Conservation (phyloP, 805 yeast genomes). For the Myxozyma neglecta region DNA sequence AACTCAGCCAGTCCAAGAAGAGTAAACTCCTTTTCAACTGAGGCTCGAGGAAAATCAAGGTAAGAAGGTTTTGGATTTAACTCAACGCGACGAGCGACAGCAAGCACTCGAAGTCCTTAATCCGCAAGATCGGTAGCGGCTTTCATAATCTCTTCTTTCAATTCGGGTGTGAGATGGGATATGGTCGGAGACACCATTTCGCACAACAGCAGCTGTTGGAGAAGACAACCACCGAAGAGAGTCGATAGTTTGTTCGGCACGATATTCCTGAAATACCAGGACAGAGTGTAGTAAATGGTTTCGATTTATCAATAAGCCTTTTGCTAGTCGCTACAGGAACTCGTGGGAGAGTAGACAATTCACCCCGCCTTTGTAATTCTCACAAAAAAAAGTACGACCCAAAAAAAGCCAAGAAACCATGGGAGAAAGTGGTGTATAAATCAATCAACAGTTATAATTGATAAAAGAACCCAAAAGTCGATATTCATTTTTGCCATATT, state of each 20-base stretch:
- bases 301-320: not conserved
- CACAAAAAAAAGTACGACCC: too few species aligned
- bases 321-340: too few species aligned
- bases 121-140: slow-evolving; percentile 61
- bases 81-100: slow-evolving; percentile 54
- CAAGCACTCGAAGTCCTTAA: slow-evolving; percentile 71
- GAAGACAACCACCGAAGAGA: slow-evolving; percentile 65
- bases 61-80: slow-evolving; percentile 25
- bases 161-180: slow-evolving; percentile 54
- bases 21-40: slow-evolving; percentile 54
- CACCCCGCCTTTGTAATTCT: too few species aligned
- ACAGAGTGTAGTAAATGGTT: not conserved
- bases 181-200: slow-evolving; percentile 58
- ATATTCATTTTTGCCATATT: too few species aligned
- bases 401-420: too few species aligned
- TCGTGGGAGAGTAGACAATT: too few species aligned
- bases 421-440: too few species aligned
- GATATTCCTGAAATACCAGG: slow-evolving; percentile 55
- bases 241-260: slow-evolving; percentile 79
- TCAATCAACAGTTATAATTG: too few species aligned
- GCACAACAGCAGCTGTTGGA: slow-evolving; percentile 66
- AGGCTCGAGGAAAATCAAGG: slow-evolving; percentile 42
- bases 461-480: too few species aligned
- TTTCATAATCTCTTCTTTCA: slow-evolving; percentile 47
- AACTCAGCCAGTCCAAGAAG: slow-evolving; percentile 74